Evolutionary conservation across 2,329 filamentous ascomycete species (phyloP).

Genomic region (Neoarthrinium moseri): DNA sequence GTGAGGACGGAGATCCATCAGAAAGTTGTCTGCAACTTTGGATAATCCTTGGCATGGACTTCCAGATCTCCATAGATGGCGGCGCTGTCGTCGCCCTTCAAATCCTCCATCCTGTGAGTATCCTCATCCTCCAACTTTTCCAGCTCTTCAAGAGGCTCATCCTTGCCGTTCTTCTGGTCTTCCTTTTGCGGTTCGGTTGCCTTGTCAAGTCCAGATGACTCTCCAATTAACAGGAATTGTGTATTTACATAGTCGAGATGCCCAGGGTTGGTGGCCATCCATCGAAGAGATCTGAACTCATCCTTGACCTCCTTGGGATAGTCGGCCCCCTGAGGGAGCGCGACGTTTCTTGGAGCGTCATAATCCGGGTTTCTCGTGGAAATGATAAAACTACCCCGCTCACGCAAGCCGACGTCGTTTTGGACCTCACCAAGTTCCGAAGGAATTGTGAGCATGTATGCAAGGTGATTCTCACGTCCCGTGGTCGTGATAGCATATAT

Average conservation of each 20-base stretch:
- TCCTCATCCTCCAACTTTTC: slow-evolving; percentile 77
- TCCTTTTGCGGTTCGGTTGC: slow-evolving; percentile 54
- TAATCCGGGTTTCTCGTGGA: slow-evolving; percentile 78
- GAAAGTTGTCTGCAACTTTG: slow-evolving; percentile 60
- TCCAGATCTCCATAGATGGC: slow-evolving; percentile 49
- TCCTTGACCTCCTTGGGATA: slow-evolving; percentile 70
- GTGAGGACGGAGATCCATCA: too few species aligned
- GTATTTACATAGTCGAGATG: slow-evolving; percentile 73
- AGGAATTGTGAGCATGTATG: slow-evolving; percentile 77
- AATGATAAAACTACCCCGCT: slow-evolving; percentile 74
- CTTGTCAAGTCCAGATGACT: slow-evolving; percentile 55
- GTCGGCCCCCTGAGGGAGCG: slow-evolving; percentile 62
- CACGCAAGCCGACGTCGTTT: slow-evolving; percentile 67
- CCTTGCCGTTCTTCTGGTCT: slow-evolving; percentile 58
- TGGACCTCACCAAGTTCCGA: slow-evolving; percentile 69
- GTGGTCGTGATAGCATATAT: slow-evolving; percentile 79
- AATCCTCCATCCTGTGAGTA: slow-evolving; percentile 57
- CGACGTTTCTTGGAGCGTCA: slow-evolving; percentile 61
- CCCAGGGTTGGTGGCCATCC: slow-evolving; percentile 71
- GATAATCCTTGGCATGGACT: slow-evolving; percentile 57
- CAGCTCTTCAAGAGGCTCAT: slow-evolving; percentile 68
- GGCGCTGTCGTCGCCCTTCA: slow-evolving; percentile 45
- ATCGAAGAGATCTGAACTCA: slow-evolving; percentile 71
- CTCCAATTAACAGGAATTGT: slow-evolving; percentile 78
- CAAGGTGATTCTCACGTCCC: slow-evolving; percentile 71